Conservation (phyloP, 1,139 yeast genomes). For the Arxiozyma bovina region DNA sequence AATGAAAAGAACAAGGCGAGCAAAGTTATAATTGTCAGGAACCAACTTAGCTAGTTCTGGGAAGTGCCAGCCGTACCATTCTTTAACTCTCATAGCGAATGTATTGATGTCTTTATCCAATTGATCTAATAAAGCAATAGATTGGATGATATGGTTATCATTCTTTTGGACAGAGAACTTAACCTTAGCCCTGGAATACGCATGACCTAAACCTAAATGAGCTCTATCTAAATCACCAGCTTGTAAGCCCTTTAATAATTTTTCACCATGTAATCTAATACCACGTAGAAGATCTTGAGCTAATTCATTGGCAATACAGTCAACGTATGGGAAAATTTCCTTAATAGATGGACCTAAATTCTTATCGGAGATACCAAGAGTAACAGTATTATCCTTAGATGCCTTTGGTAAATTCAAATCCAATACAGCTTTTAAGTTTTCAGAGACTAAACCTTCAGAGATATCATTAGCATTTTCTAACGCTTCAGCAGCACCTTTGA, state of each 20-base stretch:
- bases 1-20: conserved; percentile 72
- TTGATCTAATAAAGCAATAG: conserved; percentile 93
- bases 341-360: conserved; percentile 95
- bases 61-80: conserved; percentile 99
- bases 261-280: conserved; percentile 81
- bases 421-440: conserved; percentile 77
- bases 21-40: conserved; percentile 83
- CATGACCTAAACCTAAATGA: conserved; percentile 97
- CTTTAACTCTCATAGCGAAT: conserved; percentile 97
- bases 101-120: conserved; percentile 96
- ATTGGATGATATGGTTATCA: conserved; percentile 97
- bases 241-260: conserved; percentile 83
- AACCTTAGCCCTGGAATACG: conserved; percentile 97
- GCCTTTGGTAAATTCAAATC: conserved; percentile 90
- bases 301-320: conserved; percentile 82
- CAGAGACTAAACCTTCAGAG: conserved; percentile 93
- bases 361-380: conserved; percentile 86
- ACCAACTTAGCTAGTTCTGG: conserved; percentile 96
- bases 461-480: conserved; percentile 96
- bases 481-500: conserved; percentile 98
- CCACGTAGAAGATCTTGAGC: conserved; percentile 96
- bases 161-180: conserved; percentile 97
- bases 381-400: conserved; percentile 57
- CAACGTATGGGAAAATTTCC: conserved; percentile 79
- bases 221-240: conserved; percentile 96